phyloP scores from a whole-genome alignment of 371 early-diverging fungal species.

The Saksenaea oblongispora region DNA sequence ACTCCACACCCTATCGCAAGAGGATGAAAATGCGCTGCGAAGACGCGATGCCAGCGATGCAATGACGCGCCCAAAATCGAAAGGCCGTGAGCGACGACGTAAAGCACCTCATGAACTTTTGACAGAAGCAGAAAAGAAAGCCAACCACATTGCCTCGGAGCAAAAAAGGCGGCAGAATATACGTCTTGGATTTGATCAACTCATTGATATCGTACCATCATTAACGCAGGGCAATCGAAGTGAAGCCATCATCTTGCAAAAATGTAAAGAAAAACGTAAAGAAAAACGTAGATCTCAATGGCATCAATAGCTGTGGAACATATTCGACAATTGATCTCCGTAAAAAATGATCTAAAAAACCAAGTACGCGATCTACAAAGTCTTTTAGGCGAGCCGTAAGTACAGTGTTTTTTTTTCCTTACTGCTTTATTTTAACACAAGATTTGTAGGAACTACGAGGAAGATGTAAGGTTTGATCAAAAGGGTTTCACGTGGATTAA shows the following conservation, averaged over 20 bases:
- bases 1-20: background rate
- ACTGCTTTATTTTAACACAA: background rate
- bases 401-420: background rate
- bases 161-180: slow-evolving; percentile 86
- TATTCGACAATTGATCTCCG: slow-evolving; percentile 28
- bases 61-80: background rate
- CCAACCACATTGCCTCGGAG: slow-evolving; percentile 92
- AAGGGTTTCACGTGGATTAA: background rate
- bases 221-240: slow-evolving; percentile 57
- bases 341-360: slow-evolving; percentile 37
- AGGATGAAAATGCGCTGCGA: background rate
- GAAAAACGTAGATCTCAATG: background rate
- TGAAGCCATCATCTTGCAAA: slow-evolving; percentile 53
- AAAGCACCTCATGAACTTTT: slow-evolving; percentile 64
- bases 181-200: slow-evolving; percentile 75
- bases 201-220: slow-evolving; percentile 75
- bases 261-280: slow-evolving; percentile 31
- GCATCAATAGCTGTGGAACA: slow-evolving; percentile 28
- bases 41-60: background rate
- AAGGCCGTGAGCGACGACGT: slow-evolving; percentile 17
- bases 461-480: slow-evolving; percentile 30
- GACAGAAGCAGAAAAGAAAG: slow-evolving; percentile 85
- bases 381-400: slow-evolving; percentile 36
- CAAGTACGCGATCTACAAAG: slow-evolving; percentile 32
- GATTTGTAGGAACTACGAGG: slow-evolving; percentile 31